A percentile compares a stretch with the other conserved stretches of the same genome.
Evolutionary conservation across 495 filamentous ascomycete genomes (phyloP).

Genomic region (Thozetella sp.): DNA sequence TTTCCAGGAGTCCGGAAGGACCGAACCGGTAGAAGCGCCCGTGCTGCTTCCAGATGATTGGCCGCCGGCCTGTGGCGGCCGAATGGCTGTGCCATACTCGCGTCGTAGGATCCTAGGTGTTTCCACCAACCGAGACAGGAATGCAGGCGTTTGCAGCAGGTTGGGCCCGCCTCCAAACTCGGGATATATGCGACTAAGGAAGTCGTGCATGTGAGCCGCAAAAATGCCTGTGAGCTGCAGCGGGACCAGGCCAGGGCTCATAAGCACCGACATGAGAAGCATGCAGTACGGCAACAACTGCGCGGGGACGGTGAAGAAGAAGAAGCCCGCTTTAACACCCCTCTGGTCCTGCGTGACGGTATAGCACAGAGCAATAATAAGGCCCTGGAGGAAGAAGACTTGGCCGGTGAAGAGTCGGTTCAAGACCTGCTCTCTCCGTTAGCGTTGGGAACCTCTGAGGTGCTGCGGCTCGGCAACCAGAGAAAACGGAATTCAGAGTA

Average conservation of each 20-base stretch:
- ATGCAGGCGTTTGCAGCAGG: constrained; percentile 66
- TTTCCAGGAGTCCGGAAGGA: constrained; percentile 63
- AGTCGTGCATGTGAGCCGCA: constrained; percentile 85
- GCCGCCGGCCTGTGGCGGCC: constrained; percentile 34
- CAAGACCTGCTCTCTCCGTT: constrained; percentile 34
- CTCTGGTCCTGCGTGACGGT: constrained; percentile 83
- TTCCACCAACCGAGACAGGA: constrained; percentile 64
- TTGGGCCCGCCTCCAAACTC: constrained; percentile 79
- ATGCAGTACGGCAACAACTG: constrained; percentile 77
- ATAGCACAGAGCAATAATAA: constrained; percentile 78
- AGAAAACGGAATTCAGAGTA: constrained; percentile 9
- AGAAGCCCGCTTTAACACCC: constrained; percentile 67
- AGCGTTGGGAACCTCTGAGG: constrained; percentile 13
- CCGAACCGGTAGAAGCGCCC: constrained; percentile 31
- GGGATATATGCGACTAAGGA: constrained; percentile 80
- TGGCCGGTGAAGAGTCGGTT: constrained; percentile 50
- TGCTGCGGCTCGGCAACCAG: constrained; percentile 2
- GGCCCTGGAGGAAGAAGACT: constrained; percentile 60
- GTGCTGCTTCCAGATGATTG: constrained; percentile 29
- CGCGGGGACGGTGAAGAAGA: constrained; percentile 75
- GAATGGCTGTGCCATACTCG: constrained; percentile 62
- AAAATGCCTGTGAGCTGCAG: constrained; percentile 69
- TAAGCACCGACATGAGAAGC: constrained; percentile 67
- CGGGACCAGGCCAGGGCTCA: constrained; percentile 40
- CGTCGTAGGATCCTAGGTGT: constrained; percentile 39